These are phyloP conservation scores for Penicillium pancosmium DNA, from an alignment of 495 filamentous ascomycete genomes.

Conservation along the genomic window DNA sequence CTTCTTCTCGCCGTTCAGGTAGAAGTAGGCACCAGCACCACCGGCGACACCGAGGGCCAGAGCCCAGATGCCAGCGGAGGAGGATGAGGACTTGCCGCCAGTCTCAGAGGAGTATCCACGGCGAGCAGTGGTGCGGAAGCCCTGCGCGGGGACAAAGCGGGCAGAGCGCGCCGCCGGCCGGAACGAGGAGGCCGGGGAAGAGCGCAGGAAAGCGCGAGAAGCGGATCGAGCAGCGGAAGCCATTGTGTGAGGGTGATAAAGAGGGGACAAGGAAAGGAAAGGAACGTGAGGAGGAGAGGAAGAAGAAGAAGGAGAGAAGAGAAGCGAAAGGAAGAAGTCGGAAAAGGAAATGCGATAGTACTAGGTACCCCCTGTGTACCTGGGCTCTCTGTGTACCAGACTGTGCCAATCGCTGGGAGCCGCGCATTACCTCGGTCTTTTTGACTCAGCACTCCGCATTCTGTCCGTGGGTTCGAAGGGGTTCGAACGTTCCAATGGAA, in stretches of 20 bases:
- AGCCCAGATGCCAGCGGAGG: conserved; percentile 50
- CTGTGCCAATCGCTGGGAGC: conserved; percentile 23
- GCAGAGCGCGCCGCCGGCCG: conserved; percentile 54
- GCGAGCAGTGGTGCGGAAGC: conserved; percentile 65
- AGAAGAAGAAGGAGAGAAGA: conserved; percentile 11
- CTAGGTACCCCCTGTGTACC: conserved; percentile 1
- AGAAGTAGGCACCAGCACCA: conserved; percentile 73
- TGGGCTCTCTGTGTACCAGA: conserved; percentile 6
- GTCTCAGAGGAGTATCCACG: conserved; percentile 78
- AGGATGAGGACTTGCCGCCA: conserved; percentile 54
- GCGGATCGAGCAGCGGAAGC: conserved; percentile 56
- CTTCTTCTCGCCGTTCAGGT: conserved; percentile 56
- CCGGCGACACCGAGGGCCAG: conserved; percentile 58
- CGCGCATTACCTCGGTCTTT: conserved; percentile 24
- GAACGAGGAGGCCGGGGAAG: conserved; percentile 49
- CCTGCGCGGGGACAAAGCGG: conserved; percentile 62
- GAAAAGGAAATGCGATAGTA: conserved; percentile 8
- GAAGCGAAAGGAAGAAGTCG: conserved; percentile 24
- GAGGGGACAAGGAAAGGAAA: conserved; percentile 12
- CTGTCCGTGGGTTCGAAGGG: conserved; percentile 1
- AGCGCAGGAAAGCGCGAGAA: conserved; percentile 54
- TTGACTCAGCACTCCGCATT: conserved; percentile 23
- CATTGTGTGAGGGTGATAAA: conserved; percentile 43
- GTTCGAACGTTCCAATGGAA: background rate
- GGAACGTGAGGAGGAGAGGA: conserved; percentile 21